These are phyloP conservation scores for Coniochaeta pulveracea DNA, from an alignment of 2,329 filamentous ascomycete species.

Conservation along the genomic window DNA sequence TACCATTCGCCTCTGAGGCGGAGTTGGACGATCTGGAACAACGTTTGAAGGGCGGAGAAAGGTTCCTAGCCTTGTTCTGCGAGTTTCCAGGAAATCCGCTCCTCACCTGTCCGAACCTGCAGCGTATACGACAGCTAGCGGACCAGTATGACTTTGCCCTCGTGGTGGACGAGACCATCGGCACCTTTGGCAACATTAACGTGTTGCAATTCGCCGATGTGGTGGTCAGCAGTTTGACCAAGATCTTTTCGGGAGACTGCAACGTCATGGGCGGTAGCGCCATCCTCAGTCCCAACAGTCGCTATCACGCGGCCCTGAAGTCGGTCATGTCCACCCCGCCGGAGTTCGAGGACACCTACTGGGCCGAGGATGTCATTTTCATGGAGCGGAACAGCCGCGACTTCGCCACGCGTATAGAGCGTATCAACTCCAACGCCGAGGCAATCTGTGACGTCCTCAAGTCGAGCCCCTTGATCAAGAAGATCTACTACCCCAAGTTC, in stretches of 20 bases:
- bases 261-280: conserved; percentile 93
- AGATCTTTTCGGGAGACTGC: conserved; percentile 93
- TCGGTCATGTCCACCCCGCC: conserved; percentile 42
- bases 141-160: conserved; percentile 80
- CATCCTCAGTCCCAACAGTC: conserved; percentile 53
- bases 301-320: conserved; percentile 62
- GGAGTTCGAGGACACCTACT: conserved; percentile 81
- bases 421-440: conserved; percentile 80
- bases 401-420: conserved; percentile 70
- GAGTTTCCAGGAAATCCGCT: conserved; percentile 94
- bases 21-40: conserved; percentile 78
- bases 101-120: conserved; percentile 71
- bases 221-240: conserved; percentile 89
- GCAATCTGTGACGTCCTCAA: conserved; percentile 64
- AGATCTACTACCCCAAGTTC: conserved; percentile 79
- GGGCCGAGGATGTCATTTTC: conserved; percentile 88
- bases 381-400: conserved; percentile 94
- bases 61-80: conserved; percentile 75
- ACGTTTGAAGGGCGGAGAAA: conserved; percentile 60
- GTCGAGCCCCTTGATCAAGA: conserved; percentile 52
- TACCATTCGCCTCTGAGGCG: conserved; percentile 64
- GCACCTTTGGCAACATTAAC: conserved; percentile 92
- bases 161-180: conserved; percentile 91
- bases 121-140: conserved; percentile 68
- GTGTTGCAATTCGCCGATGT: conserved; percentile 83